Percentiles rank a stretch among this genome's conserved stretches.
Evolutionary conservation across 179 eudicot genomes (phyloP).

Genomic region (Beta corolliflora): DNA sequence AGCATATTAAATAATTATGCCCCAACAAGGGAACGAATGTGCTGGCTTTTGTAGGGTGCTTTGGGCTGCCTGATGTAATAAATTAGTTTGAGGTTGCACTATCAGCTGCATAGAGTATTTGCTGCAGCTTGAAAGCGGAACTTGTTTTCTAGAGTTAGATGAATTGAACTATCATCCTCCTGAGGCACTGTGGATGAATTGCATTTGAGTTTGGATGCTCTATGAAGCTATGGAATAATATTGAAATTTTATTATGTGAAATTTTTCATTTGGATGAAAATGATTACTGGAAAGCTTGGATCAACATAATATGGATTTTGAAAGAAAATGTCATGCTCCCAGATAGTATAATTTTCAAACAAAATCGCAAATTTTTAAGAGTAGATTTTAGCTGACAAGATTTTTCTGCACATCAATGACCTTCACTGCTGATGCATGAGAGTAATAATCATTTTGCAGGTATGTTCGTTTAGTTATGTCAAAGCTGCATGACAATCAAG

Average conservation of each 20-base stretch:
- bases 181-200: neutral
- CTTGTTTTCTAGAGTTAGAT: neutral
- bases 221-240: neutral
- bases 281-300: neutral
- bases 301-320: neutral
- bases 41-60: neutral
- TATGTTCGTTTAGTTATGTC: slow-evolving; percentile 91
- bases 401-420: neutral
- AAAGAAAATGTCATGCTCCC: neutral
- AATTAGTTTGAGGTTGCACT: neutral
- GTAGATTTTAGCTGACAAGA: neutral
- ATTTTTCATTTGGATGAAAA: neutral
- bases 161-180: neutral
- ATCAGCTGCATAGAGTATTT: neutral
- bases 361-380: neutral
- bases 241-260: neutral
- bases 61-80: neutral
- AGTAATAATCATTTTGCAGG: slow-evolving; percentile 46
- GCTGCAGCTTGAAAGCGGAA: neutral
- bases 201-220: neutral
- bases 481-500: slow-evolving; percentile 49
- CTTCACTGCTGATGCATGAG: neutral
- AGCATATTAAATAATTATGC: neutral
- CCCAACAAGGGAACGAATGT: neutral
- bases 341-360: neutral